Base-by-base conservation (phyloP, 2,329 filamentous ascomycete species). In the Raffaelea arxii region DNA sequence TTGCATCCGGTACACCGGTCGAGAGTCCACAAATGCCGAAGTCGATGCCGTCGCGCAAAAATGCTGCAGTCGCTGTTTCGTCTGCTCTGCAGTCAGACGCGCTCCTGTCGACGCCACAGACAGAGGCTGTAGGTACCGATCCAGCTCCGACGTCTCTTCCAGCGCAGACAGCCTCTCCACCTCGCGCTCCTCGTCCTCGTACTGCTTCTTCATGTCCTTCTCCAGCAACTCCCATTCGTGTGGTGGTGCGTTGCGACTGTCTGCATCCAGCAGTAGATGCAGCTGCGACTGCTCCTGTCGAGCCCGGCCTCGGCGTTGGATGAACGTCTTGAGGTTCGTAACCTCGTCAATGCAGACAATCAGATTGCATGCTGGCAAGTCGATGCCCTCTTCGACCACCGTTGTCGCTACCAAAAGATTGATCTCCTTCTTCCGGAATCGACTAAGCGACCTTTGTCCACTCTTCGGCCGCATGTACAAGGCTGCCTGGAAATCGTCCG, bases 31-130 rank as follows among this genome's bases (percentile, higher is more conserved):
- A 56, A 80, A 86, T 23, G 77, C 73, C 1, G 67, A 68, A 0
- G 66, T 65, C 0, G 76, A 71, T 1, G 89, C 60, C 0, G 74
- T 71, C 0, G 70, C 67, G 61, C 90, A 96, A 55, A 96, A 94
- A 61, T 94, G 87, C 41, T 85, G 71, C 2, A 97, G 71, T 60
- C 92, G 88, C n/a, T 71, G 63, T 41, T 82, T 77, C 1, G 87
- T 84, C 53, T 85, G 85, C 32, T 86, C 76, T 2, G 88, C 70
- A 11, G 84, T 84, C 14, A 96, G 65, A 12, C 78, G 63, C 1
- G 86, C 87, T 4, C 81, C 66, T 0, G 71, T 75, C 21, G 61
- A 51, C 21, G 65, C 49, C 5, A 49, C 52, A 18, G 23, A 27
- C 16, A 56, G 41, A 16, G 55, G 53, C 32, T 47, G 48, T 22